phyloP scores from a whole-genome alignment of 2,329 filamentous ascomycete species.

The Cyphellophora europaea region DNA sequence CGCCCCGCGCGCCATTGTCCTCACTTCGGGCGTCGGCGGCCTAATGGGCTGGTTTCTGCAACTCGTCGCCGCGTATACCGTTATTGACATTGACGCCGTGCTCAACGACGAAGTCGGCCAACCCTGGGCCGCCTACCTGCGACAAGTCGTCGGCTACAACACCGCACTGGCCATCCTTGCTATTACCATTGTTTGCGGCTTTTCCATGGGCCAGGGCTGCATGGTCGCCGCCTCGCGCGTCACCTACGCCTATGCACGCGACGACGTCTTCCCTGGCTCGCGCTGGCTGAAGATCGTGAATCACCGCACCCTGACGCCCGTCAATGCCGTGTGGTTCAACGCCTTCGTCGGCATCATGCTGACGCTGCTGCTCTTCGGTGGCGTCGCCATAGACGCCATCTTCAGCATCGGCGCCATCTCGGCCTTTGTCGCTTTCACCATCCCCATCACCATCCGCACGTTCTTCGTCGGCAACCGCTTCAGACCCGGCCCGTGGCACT shows the following conservation, averaged over 20 bases:
- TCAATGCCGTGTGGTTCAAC: conserved; percentile 64
- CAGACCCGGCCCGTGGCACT: conserved; percentile 58
- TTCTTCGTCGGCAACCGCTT: conserved; percentile 52
- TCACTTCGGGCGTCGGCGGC: conserved; percentile 59
- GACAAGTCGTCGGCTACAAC: conserved; percentile 54
- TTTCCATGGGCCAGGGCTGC: conserved; percentile 64
- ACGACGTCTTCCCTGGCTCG: conserved; percentile 58
- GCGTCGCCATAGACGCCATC: conserved; percentile 54
- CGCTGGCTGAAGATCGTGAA: conserved; percentile 53
- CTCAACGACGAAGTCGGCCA: conserved; percentile 56
- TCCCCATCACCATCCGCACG: conserved; percentile 34
- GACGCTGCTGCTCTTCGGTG: conserved; percentile 56
- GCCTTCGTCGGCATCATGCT: conserved; percentile 49
- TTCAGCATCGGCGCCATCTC: conserved; percentile 63
- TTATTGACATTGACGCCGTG: conserved; percentile 51
- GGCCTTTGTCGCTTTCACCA: conserved; percentile 47
- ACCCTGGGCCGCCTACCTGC: conserved; percentile 60
- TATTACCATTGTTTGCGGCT: conserved; percentile 59
- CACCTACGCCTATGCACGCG: conserved; percentile 64
- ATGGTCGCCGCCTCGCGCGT: conserved; percentile 59
- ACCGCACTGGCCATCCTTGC: conserved; percentile 53
- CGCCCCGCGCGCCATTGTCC: conserved; percentile 60
- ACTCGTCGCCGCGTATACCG: conserved; percentile 63
- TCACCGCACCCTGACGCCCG: conserved; percentile 51
- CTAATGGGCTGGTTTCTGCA: conserved; percentile 65